Base-by-base conservation (phyloP, 1,139 yeast species). In the Komagataea norvegica region DNA sequence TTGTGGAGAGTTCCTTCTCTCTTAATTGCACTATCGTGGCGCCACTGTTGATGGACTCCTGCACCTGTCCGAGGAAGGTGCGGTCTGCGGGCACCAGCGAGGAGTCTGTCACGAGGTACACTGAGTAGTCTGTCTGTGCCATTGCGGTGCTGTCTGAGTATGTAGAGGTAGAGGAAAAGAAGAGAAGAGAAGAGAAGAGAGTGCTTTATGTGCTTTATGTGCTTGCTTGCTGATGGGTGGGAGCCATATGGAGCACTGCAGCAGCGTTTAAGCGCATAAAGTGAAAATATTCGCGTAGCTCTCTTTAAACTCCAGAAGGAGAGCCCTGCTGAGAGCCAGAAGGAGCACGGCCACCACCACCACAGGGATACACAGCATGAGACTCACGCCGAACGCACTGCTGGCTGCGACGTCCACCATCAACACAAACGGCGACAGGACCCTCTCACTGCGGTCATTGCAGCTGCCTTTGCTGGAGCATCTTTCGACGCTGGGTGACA, bases 31-130 rank as follows among this genome's bases (percentile, higher is more conserved):
- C 81, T 15, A 88, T 51, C 0, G 95, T 84, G 2, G 77, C 91
- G 4, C 96, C 96, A 41, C 74, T 77, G 5, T 67, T 62, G 29
- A 87, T 64, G 0, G 94, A 77, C 21, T 63, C 68, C 47, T 72
- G 68, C 5, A 88, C 79, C 48, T 81, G 88, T 3, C 67, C 68
- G 26, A 72, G 56, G 40, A 87, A 70, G 1, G 83, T 73, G 27
- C 72, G 62, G 14, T 78, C 73, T 34, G 65, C 65, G 1, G 95
- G 95, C 27, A 86, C 65, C 77, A 86, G 74, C 24, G 78, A 72
- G 23, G 89, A 76, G 59, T 86, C 93, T 1, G 96, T 87, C 23
- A 87, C 96, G 47, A 87, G 64, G 52, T 87, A 87, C 8, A 85
- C 60, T 0, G 82, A 63, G 50, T 82, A 81, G 52, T 85, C 88